These are phyloP conservation scores for Sungouiozyma intestinalis DNA, from an alignment of 805 yeast genomes.

Conservation along the genomic window DNA sequence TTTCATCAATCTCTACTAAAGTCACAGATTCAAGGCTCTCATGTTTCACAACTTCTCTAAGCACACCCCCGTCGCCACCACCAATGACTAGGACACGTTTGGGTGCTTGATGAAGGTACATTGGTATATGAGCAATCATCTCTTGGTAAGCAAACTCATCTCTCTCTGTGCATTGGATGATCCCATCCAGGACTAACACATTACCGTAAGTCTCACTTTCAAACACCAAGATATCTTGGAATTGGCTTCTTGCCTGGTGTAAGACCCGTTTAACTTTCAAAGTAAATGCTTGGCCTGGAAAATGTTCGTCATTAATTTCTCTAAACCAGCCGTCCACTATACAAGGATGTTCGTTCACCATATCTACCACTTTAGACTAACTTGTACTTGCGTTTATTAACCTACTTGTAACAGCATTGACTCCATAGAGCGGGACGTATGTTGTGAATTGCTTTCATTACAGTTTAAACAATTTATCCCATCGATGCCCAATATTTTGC, in stretches of 20 bases:
- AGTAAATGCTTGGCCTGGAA: conserved; percentile 81
- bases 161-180: conserved; percentile 81
- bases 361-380: no score
- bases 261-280: conserved; percentile 53
- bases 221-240: conserved; percentile 77
- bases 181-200: conserved; percentile 82
- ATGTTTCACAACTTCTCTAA: conserved; percentile 79
- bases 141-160: conserved; percentile 95
- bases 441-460: no score
- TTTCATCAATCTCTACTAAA: conserved; percentile 82
- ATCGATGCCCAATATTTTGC: no score
- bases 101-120: conserved; percentile 69
- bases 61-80: conserved; percentile 94
- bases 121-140: conserved; percentile 74
- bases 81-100: conserved; percentile 77
- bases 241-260: conserved; percentile 56
- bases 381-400: no score
- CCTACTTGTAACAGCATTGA: no score
- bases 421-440: no score
- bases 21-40: conserved; percentile 51
- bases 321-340: conserved; percentile 68
- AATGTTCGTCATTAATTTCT: conserved; percentile 57
- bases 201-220: conserved; percentile 70
- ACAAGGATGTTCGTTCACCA: conserved; percentile 21
- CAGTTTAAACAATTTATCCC: no score